Evolutionary conservation across 305 asterid species (phyloP).

Genomic region (Lippia alba): DNA sequence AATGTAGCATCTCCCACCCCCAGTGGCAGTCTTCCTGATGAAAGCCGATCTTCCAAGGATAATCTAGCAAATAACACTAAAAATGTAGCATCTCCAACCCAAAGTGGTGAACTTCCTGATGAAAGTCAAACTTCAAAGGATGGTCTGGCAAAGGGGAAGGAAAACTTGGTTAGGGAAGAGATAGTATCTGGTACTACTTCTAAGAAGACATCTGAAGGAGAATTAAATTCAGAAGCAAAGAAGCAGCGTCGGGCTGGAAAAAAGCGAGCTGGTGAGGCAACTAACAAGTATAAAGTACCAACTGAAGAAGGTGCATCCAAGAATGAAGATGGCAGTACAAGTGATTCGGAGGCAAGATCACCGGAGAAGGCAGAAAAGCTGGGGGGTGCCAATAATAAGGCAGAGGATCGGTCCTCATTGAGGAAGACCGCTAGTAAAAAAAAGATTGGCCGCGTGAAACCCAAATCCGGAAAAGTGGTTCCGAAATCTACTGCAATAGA

Average conservation of each 20-base stretch:
- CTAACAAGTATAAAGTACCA: constrained; percentile 43
- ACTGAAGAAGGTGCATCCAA: constrained; percentile 49
- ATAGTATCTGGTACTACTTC: constrained; percentile 41
- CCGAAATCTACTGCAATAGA: constrained; percentile 50
- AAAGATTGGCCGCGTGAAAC: constrained; percentile 62
- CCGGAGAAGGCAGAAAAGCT: constrained; percentile 51
- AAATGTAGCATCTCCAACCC: constrained; percentile 54
- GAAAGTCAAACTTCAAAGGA: constrained; percentile 48
- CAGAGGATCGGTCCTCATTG: constrained; percentile 47
- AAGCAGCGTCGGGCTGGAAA: constrained; percentile 45
- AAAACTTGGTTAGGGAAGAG: constrained; percentile 45
- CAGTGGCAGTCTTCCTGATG: constrained; percentile 54
- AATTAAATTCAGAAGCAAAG: constrained; percentile 54
- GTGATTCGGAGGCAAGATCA: constrained; percentile 62
- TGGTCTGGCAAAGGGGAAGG: constrained; percentile 50
- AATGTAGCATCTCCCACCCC: constrained; percentile 55
- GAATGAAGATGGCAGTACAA: constrained; percentile 46
- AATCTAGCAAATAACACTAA: constrained; percentile 40
- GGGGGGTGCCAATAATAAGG: constrained; percentile 48
- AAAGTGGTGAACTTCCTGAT: constrained; percentile 52
- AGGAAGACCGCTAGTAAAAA: constrained; percentile 54
- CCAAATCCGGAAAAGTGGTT: constrained; percentile 47
- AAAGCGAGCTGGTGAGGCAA: constrained; percentile 47
- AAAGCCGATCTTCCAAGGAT: constrained; percentile 46
- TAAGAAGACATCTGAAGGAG: constrained; percentile 60